Evolutionary conservation across 208 protist species (phyloP), one percentile per base, ranked within the genome.

Genomic region (Acanthamoeba castellanii): DNA sequence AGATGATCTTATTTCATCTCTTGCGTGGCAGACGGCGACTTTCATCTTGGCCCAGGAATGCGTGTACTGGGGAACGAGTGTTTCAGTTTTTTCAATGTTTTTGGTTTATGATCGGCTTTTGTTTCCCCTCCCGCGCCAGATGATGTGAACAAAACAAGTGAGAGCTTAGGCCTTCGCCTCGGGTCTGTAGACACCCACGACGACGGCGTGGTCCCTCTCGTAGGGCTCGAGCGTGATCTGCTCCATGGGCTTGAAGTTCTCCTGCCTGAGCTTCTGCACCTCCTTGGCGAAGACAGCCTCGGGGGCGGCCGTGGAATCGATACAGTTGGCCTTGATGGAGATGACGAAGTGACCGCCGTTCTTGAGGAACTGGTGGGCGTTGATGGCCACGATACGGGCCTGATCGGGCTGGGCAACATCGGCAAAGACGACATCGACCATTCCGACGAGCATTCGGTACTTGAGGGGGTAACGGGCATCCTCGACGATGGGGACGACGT

Each of bases 371-470:
- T 99, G 98, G 82, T 99, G 96, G 20, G 99, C 99, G 97, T 99
- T 99, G 78, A 99, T 96, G 61, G 98, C 99, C 76, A 99, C 98
- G 98, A 99, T 99, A 97, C 99, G 99, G 3, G 99, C 98, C 95
- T 99, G 99, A 97, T 99, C 99, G 22, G 99, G 99, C 98, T 99
- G 99, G 8, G 99, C 99, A 52, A 99, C 99, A 98, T 99, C 99
- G 96, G 99, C 99, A 97, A 99, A 99, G 94, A 99, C 98, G 92
- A 97, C 98, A 96, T 99, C 99, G 14, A 99, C 99, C 99, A 99
- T 99, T 66, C 99, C 98, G 14, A 99, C 98, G 61, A 99, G 98
- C 98, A 99, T 99, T 70, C 99, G 94, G 98, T 99, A 99, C 97
- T 99, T 99, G 96, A 99, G 98, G 64, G 99, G 99, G 96, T 99